Evolutionary conservation across 805 yeast genomes (phyloP), one percentile per base, ranked within the genome.

Genomic region (Candida piceae): DNA sequence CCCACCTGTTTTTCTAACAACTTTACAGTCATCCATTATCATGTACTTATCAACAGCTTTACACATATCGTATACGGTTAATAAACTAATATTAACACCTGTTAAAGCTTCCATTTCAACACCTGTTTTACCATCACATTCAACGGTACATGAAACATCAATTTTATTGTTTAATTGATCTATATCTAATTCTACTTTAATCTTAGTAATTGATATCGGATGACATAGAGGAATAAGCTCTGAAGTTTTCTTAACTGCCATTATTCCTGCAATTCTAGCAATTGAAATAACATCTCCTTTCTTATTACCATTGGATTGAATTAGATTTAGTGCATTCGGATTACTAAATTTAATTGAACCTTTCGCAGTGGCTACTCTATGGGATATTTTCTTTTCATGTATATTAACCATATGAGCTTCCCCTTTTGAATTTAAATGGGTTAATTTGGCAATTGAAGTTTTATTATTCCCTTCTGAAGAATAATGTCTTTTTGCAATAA

Each of bases 51-150:
- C 79, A n/a, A 70, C 74, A 2, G 78, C 76, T 46, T 74, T 74
- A 48, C 78, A 72, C 78, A 74, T 74, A 48, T 74, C 79, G 40
- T 74, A 74, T n/a, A 74, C 55, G 11, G 78, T 72, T 21, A 69
- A 52, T 28, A 74, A 49, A 0, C 71, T 58, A 8, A 66, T 57
- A 16, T 62, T 61, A 7, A 63, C 69, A 0, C 79, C 78, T 2
- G 66, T 58, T 16, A 74, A 41, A 1, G 78, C 78, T 48, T 74
- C 80, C 78, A 74, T 74, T 46, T 74, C 80, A 5, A 74, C 78
- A 1, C 79, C 80, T 0, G 80, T 74, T 34, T 68, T 64, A 4
- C 76, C 77, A 5, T 57, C 58, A 43, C 77, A 71, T 31, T 64
- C 62, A 2, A 70, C 78, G 0, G 55, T 53, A 39, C 72, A 62